Base-by-base conservation (phyloP, 768 basidiomycete species). In the Piloderma croceum region DNA sequence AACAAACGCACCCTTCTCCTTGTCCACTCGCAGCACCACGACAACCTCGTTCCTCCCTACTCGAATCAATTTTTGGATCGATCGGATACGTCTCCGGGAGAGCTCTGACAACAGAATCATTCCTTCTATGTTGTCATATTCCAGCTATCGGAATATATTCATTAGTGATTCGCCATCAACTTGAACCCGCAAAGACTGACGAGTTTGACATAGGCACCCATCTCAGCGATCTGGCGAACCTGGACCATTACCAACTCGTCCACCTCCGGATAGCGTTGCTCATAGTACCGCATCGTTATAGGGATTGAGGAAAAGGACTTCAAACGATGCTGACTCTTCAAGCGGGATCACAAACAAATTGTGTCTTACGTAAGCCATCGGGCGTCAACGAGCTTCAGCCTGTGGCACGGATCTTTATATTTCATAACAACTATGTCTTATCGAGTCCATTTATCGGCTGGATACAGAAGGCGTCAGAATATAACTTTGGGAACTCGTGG, bases 181-280 rank as follows among this genome's bases (percentile, higher is more conserved):
- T 18, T 6, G 24, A 17, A 69, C 86, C 52, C 50, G n/a, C n/a
- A n/a, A n/a, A n/a, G n/a, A n/a, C n/a, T n/a, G n/a, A 94, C 93
- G 52, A 99, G 74, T 59, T 97, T 97, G 48, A 99, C 96, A 61
- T 99, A 98, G 33, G 96, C 96, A 35, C 96, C 96, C 94, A 98
- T 99, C 64, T 99, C 94, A 38, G 92, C 90, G 54, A 99, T 99
- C 68, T 96, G 91, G 62, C 90, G 88, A 48, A 99, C 96, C 60
- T 98, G 93, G 10, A 99, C 96, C 94, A 98, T 97, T 64, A 98
- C 96, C 38, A 98, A 82, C 62, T 96, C 90, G 61, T 99, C 94
- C 47, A 96, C 90, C 64, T 97, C 89, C 20, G 92, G 92, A 59
- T 92, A 96, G 53, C 82, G 80, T 56, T 86, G 87, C 61, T 90